Conservation (phyloP, 1,284 basidiomycete genomes). For the Pseudozyma sp. region DNA sequence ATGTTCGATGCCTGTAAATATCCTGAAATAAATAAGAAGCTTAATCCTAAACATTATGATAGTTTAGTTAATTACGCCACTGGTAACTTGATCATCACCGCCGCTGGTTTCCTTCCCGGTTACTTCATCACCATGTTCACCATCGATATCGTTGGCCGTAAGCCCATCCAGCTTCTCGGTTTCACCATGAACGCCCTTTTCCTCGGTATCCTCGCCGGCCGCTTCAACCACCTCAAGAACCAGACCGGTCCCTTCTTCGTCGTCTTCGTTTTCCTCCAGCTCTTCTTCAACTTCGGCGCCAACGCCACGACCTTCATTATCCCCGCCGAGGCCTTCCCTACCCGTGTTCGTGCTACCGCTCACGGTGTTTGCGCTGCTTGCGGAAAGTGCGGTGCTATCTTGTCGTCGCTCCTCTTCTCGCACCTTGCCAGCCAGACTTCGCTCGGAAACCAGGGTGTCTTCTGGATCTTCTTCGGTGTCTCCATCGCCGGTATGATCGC, state of each 20-base stretch:
- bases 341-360: constrained; percentile 74
- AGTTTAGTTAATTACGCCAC: too few relatives aligned
- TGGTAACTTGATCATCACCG: constrained; percentile 68
- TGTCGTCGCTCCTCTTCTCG: constrained; percentile 69
- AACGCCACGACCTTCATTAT: constrained; percentile 85
- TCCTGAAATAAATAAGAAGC: too few relatives aligned
- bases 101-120: constrained; percentile 66
- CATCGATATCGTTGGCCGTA: constrained; percentile 65
- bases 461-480: constrained; percentile 66
- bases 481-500: constrained; percentile 56
- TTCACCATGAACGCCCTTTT: constrained; percentile 66
- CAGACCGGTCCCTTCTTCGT: constrained; percentile 78
- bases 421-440: constrained; percentile 42
- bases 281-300: constrained; percentile 73
- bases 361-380: constrained; percentile 71
- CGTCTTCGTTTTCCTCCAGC: constrained; percentile 78
- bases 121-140: constrained; percentile 66
- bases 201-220: constrained; percentile 68
- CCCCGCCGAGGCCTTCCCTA: constrained; percentile 82
- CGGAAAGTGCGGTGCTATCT: constrained; percentile 72
- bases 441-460: constrained; percentile 53
- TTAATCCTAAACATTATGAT: too few relatives aligned
- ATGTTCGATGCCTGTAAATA: too few relatives aligned
- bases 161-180: constrained; percentile 67
- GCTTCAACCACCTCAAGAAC: constrained; percentile 56